Evolutionary conservation across 148 eudicot species (phyloP).

Genomic region (Nepenthes mirabilis): DNA sequence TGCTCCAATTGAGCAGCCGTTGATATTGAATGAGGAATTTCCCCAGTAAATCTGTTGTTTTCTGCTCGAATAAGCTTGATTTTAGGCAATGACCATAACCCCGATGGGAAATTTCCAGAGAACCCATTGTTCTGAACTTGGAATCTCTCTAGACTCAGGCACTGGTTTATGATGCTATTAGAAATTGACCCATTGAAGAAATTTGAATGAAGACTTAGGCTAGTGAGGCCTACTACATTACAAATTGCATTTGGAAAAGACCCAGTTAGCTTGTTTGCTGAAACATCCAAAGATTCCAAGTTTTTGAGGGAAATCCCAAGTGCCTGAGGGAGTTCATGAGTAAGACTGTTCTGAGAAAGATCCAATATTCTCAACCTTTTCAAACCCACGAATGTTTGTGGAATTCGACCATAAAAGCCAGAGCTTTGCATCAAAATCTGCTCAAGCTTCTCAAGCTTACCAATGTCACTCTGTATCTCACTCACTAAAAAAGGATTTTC

Average conservation of each 20-base stretch:
- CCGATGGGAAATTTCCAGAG: conserved; percentile 55
- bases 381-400: conserved; percentile 41
- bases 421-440: conserved; percentile 56
- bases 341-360: conserved; percentile 76
- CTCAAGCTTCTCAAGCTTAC: conserved; percentile 44
- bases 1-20: conserved; percentile 61
- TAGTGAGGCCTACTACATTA: conserved; percentile 17
- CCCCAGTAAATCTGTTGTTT: conserved; percentile 66
- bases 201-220: conserved; percentile 58
- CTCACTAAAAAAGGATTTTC: conserved; percentile 51
- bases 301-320: conserved; percentile 35
- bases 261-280: conserved; percentile 66
- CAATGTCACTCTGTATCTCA: conserved; percentile 59
- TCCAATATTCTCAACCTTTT: conserved; percentile 39
- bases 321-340: conserved; percentile 44
- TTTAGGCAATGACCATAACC: conserved; percentile 76
- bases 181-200: conserved; percentile 52
- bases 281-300: conserved; percentile 72
- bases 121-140: conserved; percentile 78
- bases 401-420: conserved; percentile 64
- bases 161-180: conserved; percentile 23
- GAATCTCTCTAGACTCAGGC: conserved; percentile 61
- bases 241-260: conserved; percentile 50
- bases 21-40: conserved; percentile 53
- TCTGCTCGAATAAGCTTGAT: conserved; percentile 73